Base-by-base conservation (phyloP, 148 eudicot genomes). In the Cornus controversa region DNA sequence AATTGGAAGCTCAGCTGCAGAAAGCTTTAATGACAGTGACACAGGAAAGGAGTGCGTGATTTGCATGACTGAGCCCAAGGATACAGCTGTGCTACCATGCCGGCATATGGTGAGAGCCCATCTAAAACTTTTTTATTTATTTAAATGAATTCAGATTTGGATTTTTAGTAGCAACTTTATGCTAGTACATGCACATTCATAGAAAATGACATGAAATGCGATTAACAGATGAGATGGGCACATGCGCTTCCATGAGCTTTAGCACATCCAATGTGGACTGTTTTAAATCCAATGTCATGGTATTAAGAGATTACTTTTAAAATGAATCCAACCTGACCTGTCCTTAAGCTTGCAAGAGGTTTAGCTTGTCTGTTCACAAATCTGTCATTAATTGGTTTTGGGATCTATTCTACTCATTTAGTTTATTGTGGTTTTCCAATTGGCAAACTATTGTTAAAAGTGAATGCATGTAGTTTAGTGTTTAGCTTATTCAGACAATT, bases 41-140 rank as follows among this genome's bases (percentile, higher is more conserved):
- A 87, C 90, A 0, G 97, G 93, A 13, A 89, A 89, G 83, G 97
- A 90, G 67, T 94, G 98, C 71, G 97, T 94, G 28, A 90, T 94
- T 67, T 94, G 98, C 89, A 84, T 94, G 93, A 88, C 97, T 15
- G 97, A 88, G 75, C 92, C 92, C 15, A 94, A 90, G 84, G 88
- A 91, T 79, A 92, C 91, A 36, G 93, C 94, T 37, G 90, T 91
- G 47, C 82, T 94, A 31, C 98, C 98, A 29, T 94, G 98, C 85
- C 83, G 97, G 63, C 98, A 94, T 87, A 85, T 94, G 97, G 98
- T 94, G 84, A 90, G 94, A 72, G 10, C 71, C 65, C 28, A 63
- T 74, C 29, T 64, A 25, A 24, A 4, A 63, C 31, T 29, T 71
- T 1, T 76, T 0, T 9, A 34, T 9, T 18, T 8, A 8, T 58